These are phyloP conservation scores for Cokeromyces recurvatus DNA, from an alignment of 371 early-diverging fungal genomes.

Conservation along the genomic window DNA sequence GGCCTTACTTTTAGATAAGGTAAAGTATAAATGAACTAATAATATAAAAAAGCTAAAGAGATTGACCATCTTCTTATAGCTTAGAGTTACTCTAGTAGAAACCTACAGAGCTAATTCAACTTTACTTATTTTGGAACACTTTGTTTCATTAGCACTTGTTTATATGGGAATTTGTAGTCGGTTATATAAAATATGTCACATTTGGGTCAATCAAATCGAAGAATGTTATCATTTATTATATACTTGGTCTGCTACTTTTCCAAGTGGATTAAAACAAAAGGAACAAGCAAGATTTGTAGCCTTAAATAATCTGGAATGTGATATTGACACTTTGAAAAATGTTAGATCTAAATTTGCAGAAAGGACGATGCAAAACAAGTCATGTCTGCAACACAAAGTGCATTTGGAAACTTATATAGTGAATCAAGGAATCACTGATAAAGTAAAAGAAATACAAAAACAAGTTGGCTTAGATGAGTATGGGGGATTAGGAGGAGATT, in stretches of 20 bases:
- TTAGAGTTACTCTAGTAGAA: constrained; percentile 25
- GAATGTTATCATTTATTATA: constrained; percentile 31
- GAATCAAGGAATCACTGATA: constrained; percentile 9
- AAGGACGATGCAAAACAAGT: constrained; percentile 1
- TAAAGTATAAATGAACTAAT: background rate
- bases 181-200: constrained; percentile 21
- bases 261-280: constrained; percentile 28
- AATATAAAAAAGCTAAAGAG: too few species aligned
- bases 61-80: constrained; percentile 2
- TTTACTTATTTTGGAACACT: constrained; percentile 30
- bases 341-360: constrained; percentile 7
- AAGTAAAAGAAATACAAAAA: constrained; percentile 6
- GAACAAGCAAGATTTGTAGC: constrained; percentile 3
- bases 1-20: constrained; percentile 31
- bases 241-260: constrained; percentile 28
- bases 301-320: constrained; percentile 7
- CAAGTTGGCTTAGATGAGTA: constrained; percentile 1
- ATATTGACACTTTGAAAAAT: constrained; percentile 5
- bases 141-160: constrained; percentile 29
- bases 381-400: constrained; percentile 9
- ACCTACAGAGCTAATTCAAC: constrained; percentile 32
- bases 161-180: constrained; percentile 35
- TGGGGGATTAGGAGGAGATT: background rate
- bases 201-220: constrained; percentile 27
- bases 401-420: constrained; percentile 18